Evolutionary conservation across 2,329 filamentous ascomycete genomes (phyloP).

Genomic region (Colletotrichum melonis): DNA sequence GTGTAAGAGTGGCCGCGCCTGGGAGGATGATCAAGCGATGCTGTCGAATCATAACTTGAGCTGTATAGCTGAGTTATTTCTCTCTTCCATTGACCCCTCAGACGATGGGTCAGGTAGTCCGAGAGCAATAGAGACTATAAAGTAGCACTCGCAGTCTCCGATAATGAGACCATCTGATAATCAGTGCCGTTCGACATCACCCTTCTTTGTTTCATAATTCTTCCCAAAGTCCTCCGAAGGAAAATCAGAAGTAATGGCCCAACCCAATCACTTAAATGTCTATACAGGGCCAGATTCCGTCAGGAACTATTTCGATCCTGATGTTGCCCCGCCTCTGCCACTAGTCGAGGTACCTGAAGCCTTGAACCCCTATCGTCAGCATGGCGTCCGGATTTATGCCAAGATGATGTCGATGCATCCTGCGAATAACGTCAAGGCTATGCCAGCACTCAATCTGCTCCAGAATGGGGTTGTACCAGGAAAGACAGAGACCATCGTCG

Average conservation of each 20-base stretch:
- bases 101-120: too few relatives aligned
- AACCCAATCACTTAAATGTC: slow-evolving; percentile 58
- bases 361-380: slow-evolving; percentile 66
- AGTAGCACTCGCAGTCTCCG: neutral
- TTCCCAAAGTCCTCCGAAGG: neutral
- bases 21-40: neutral
- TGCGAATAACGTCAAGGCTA: slow-evolving; percentile 72
- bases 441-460: slow-evolving; percentile 68
- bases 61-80: neutral
- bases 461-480: slow-evolving; percentile 50
- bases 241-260: neutral
- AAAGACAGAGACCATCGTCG: slow-evolving; percentile 65
- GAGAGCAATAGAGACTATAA: neutral
- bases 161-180: neutral
- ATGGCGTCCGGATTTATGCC: slow-evolving; percentile 72
- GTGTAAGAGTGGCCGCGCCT: neutral
- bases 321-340: slow-evolving; percentile 66
- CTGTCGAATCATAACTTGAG: neutral
- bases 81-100: too few relatives aligned
- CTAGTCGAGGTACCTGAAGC: slow-evolving; percentile 69
- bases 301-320: slow-evolving; percentile 69
- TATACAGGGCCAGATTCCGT: slow-evolving; percentile 68
- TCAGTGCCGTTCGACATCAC: neutral
- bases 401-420: slow-evolving; percentile 76
- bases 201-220: slow-evolving; percentile 6